These are phyloP conservation scores for Exsudoporus frostii DNA, from an alignment of 768 basidiomycete genomes.

Conservation along the genomic window DNA sequence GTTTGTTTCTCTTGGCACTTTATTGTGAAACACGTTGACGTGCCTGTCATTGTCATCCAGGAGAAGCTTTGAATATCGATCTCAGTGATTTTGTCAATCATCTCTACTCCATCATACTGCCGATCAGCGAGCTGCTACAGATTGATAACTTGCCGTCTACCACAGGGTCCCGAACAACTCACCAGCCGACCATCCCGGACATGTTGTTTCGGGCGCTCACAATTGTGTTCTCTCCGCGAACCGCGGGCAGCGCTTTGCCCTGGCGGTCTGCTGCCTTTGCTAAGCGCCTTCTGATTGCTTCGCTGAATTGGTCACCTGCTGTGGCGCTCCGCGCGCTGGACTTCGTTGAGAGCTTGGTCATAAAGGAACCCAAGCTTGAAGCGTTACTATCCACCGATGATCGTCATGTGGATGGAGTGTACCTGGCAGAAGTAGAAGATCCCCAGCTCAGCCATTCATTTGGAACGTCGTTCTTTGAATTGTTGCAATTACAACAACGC, in stretches of 20 bases:
- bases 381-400: constrained; percentile 87
- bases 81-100: constrained; percentile 82
- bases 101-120: constrained; percentile 79
- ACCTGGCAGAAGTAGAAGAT: constrained; percentile 83
- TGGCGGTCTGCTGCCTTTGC: constrained; percentile 88
- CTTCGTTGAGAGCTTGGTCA: constrained; percentile 69
- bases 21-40: constrained; percentile 7
- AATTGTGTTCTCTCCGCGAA: constrained; percentile 76
- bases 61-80: constrained; percentile 97
- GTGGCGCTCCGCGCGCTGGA: constrained; percentile 65
- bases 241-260: constrained; percentile 53
- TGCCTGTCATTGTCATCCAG: constrained; percentile 36
- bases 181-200: constrained; percentile 46
- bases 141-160: constrained; percentile 51
- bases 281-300: constrained; percentile 82
- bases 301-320: constrained; percentile 75
- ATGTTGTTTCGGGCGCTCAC: constrained; percentile 85
- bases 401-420: constrained; percentile 78
- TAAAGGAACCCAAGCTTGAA: constrained; percentile 77
- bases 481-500: constrained; percentile 55
- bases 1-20: constrained; percentile 35
- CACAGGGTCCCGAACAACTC: constrained; percentile 25
- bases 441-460: constrained; percentile 82
- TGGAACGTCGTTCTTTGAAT: constrained; percentile 84
- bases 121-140: constrained; percentile 63